Base-by-base conservation (phyloP, 345 rosid genomes). In the Carallia pectinifolia region DNA sequence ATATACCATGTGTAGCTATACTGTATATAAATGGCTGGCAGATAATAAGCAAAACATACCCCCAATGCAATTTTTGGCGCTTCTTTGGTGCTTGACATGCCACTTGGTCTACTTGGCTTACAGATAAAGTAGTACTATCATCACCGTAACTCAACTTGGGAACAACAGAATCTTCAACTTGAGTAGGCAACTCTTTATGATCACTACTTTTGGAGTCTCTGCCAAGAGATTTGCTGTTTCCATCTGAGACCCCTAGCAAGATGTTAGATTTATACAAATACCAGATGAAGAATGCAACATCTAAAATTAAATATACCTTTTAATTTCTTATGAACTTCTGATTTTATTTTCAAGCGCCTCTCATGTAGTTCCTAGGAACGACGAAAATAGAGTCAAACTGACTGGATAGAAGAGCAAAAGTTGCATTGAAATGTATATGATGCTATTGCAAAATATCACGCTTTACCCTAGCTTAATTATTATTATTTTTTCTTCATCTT, bases 21-120 rank as follows among this genome's bases (percentile, higher is more conserved):
- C 8, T 27, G 63, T 7, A 38, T 7, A 5, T 52, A 2, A 59
- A 65, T 13, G 2, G 62, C 54, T 9, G 53, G 8, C 6, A 36
- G 53, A 39, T 18, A 53, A 27, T 27, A 44, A 29, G 33, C 7
- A 40, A 44, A 61, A 44, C 80, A 59, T 79, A 90, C 93, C 93
- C 96, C 96, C 96, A 90, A 50, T 76, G 81, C 68, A 90, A 78
- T 66, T 90, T 88, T 64, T 82, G 87, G 62, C 76, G 85, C 78
- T 72, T 82, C 75, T 65, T 85, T n/a, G 80, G 68, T 62, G 75
- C 76, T 67, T 17, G 58, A 34, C 64, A 33, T 62, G 29, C 68
- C 16, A 30, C 65, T 17, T 15, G 61, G 67, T 59, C 62, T 4
- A 69, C 82, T 64, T 76, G 74, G 47, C 36, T 55, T 16, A 50